Evolutionary conservation across 2,329 filamentous ascomycete species (phyloP), one percentile per base, ranked within the genome.

Genomic region (Paecilomyces fulvus): DNA sequence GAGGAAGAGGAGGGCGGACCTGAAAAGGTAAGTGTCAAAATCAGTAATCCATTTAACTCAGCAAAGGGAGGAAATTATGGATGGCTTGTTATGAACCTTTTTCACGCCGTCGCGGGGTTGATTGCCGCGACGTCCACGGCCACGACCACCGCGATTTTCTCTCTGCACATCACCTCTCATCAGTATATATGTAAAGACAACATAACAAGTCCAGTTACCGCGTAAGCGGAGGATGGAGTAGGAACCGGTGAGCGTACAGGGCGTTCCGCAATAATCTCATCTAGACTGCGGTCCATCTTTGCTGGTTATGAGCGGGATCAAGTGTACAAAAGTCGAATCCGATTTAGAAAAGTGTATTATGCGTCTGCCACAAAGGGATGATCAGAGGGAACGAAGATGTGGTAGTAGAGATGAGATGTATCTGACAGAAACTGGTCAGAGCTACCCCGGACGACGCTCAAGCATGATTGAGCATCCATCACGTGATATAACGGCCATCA

Each of bases 51-150:
- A 30, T 30, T 37, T 33, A 25, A 28, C 62, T 64, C 59, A 67
- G 51, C 7, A 50, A 49, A 50, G 55, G 31, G 57, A 20, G 46
- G 56, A 46, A 49, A 54, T 48, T 25, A 51, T 49, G 52, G 61
- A 14, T 33, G 23, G 55, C 5, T 48, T 55, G 51, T 52, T 43
- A 58, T 68, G 50, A 73, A 92, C 90, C 90, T 95, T 95, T 91
- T 87, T 92, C 72, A 92, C 83, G 76, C 89, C 89, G 77, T 94
- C 89, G 76, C 89, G 87, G 68, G 88, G 87, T 65, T 82, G 86
- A 51, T 79, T 78, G 69, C 75, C 70, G 57, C 74, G 71, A 62
- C 77, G 73, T 64, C 77, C 75, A 62, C 72, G 64, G 60, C 69
- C 66, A 61, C 72, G 71, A 61, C 71, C 70, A 62, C 73, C 65